Conservation (phyloP, 768 basidiomycete species). For the Phaeotremella skinneri region DNA sequence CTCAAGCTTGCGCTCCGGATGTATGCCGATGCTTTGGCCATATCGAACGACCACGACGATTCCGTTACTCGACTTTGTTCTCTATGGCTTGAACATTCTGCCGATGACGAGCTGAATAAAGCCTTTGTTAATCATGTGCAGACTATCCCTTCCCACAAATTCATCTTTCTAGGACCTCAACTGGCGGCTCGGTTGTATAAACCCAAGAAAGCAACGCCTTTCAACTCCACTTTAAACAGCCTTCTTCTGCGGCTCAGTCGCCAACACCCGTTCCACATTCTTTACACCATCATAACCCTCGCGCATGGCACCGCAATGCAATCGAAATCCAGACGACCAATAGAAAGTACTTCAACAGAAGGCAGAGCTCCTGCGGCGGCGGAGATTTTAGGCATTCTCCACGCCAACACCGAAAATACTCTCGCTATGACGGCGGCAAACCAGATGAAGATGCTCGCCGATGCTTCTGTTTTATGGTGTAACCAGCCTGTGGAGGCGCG, state of each 20-base stretch:
- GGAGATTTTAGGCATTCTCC: conserved; percentile 59
- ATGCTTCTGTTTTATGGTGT: conserved; percentile 39
- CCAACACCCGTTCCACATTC: conserved; percentile 90
- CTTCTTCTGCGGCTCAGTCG: conserved; percentile 69
- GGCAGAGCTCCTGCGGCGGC: conserved; percentile 67
- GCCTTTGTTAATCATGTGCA: conserved; percentile 57
- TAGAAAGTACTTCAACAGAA: conserved; percentile 28
- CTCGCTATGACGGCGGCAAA: conserved; percentile 18
- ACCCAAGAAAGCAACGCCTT: conserved; percentile 34
- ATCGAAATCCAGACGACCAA: conserved; percentile 10
- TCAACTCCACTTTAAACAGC: conserved; percentile 63
- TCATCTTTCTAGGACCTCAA: conserved; percentile 88
- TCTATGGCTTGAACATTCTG: conserved; percentile 85
- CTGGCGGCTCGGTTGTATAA: conserved; percentile 81
- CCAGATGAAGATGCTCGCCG: conserved; percentile 39
- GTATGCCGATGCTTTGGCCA: conserved; percentile 73
- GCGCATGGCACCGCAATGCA: conserved; percentile 24
- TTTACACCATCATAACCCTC: conserved; percentile 84
- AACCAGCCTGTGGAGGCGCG: conserved; percentile 7
- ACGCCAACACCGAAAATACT: conserved; percentile 5
- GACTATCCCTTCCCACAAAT: conserved; percentile 77
- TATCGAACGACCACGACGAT: conserved; percentile 71
- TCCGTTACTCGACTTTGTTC: conserved; percentile 81
- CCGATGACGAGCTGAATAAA: conserved; percentile 57
- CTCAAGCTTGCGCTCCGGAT: conserved; percentile 74